Base-by-base conservation (phyloP, 2,329 filamentous ascomycete species). In the Penicillium verrucosum region DNA sequence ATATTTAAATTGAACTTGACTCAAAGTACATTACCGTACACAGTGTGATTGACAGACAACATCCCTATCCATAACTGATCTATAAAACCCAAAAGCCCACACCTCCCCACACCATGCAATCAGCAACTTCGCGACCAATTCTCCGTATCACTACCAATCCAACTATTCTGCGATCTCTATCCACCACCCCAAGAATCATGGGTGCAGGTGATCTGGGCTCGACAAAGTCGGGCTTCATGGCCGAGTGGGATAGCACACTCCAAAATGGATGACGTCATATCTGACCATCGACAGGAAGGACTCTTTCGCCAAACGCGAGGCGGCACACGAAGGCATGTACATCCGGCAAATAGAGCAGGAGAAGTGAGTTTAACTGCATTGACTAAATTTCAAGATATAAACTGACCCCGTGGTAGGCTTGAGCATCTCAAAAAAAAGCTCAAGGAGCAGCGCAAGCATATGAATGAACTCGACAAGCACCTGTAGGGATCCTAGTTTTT, bases 381-480 rank as follows among this genome's bases (percentile, higher is more conserved):
- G 1, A 4, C 2, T 36, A 5, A 9, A 18, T 10, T 12, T 41
- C 5, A 21, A 18, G 27, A 18, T 4, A 2, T 11, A 5, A 12
- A 11, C 48, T 60, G 21, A 59, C 34, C 18, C 3, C 1, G 3
- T 4, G 3, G 11, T 23, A 67, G 65, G 49, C 30, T 70, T 9
- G 38, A 59, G 1, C 9, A 43, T 1, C 54, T 70, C 12, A 62
- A 60, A 3, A 29, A 41, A 30, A 66, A 67, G 47, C 27, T 70
- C 55, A 57, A 60, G 53, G 65, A 69, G 41, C 60, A 64, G 25
- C 61, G 60, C 14, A 60, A 61, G n/a, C 61, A 66, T 27, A 63
- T 68, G 32, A 61, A 68, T 2, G 68, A 68, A 37, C 50, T 70
- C 5, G 68, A 71, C 30, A 62, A 66, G 21, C 59, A 67, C 25